A percentile compares a stretch with the other conserved stretches of the same genome.
These are phyloP conservation scores for Phoma herbarum DNA, from an alignment of 2,329 filamentous ascomycete species.

Conservation along the genomic window DNA sequence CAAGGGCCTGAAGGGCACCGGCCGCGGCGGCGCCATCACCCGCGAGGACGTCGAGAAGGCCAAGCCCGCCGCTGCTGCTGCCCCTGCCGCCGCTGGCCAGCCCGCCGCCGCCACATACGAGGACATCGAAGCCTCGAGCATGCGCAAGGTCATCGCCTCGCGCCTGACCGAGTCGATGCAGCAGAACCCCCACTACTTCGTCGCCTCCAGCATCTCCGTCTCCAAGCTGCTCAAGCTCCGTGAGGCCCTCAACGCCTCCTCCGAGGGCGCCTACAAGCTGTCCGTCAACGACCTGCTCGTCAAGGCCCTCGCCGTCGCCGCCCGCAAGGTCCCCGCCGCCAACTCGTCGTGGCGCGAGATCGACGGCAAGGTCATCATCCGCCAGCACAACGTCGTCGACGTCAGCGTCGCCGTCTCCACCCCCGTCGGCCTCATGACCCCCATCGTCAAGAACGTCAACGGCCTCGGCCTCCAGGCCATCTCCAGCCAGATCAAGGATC, in stretches of 20 bases:
- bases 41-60: constrained; percentile 94
- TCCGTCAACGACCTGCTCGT: constrained; percentile 99
- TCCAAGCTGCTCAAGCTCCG: constrained; percentile 96
- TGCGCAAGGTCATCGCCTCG: constrained; percentile 97
- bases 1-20: constrained; percentile 83
- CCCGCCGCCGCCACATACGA: constrained; percentile 75
- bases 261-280: constrained; percentile 96
- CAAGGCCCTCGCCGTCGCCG: constrained; percentile 90
- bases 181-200: constrained; percentile 98
- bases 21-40: constrained; percentile 85
- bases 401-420: constrained; percentile 96
- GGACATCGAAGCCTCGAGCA: constrained; percentile 84
- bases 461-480: constrained; percentile 87
- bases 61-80: constrained; percentile 63
- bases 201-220: constrained; percentile 89
- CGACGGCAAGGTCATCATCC: constrained; percentile 80
- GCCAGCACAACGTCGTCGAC: constrained; percentile 91
- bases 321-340: constrained; percentile 91
- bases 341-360: constrained; percentile 92
- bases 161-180: constrained; percentile 88
- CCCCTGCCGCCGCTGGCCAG: constrained; percentile 55
- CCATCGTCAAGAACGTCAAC: constrained; percentile 91
- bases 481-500: constrained; percentile 89
- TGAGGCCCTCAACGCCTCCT: constrained; percentile 85
- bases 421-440: constrained; percentile 92